A percentile compares a stretch with the other conserved stretches of the same genome.
Conservation (phyloP, 768 basidiomycete species). For the Lactifluus piperatus region DNA sequence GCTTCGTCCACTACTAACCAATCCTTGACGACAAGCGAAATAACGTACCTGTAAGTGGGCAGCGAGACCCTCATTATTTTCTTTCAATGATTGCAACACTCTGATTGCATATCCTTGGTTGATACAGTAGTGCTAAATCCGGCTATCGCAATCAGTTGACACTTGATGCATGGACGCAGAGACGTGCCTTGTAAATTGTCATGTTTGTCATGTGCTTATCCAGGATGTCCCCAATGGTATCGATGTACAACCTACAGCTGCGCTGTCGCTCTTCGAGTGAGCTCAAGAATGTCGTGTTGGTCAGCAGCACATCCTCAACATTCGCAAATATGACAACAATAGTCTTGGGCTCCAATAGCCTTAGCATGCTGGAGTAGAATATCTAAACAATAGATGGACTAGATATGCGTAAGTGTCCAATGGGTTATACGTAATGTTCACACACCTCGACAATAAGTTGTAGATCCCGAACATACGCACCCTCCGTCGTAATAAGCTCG, state of each 20-base stretch:
- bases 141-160: not conserved
- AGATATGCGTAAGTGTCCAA: not conserved
- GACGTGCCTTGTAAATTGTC: conserved; percentile 66
- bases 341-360: conserved; percentile 65
- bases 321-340: conserved; percentile 84
- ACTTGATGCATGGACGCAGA: not conserved
- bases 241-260: conserved; percentile 84
- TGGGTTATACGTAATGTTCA: not conserved
- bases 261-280: conserved; percentile 88
- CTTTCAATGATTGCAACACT: conserved; percentile 63
- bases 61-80: conserved; percentile 56
- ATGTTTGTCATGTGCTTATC: conserved; percentile 67
- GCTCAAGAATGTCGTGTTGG: conserved; percentile 82
- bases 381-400: conserved; percentile 36
- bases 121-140: conserved; percentile 71
- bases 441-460: conserved; percentile 86
- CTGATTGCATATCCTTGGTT: conserved; percentile 77
- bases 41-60: conserved; percentile 54
- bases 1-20: not conserved
- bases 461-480: conserved; percentile 81
- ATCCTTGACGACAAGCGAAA: not conserved
- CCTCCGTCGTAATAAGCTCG: conserved; percentile 88
- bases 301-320: conserved; percentile 84
- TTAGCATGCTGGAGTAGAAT: conserved; percentile 76
- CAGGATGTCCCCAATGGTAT: conserved; percentile 81